These are phyloP conservation scores for Arthrobotrys musiformis DNA, from an alignment of 2,329 filamentous ascomycete species.

Conservation along the genomic window DNA sequence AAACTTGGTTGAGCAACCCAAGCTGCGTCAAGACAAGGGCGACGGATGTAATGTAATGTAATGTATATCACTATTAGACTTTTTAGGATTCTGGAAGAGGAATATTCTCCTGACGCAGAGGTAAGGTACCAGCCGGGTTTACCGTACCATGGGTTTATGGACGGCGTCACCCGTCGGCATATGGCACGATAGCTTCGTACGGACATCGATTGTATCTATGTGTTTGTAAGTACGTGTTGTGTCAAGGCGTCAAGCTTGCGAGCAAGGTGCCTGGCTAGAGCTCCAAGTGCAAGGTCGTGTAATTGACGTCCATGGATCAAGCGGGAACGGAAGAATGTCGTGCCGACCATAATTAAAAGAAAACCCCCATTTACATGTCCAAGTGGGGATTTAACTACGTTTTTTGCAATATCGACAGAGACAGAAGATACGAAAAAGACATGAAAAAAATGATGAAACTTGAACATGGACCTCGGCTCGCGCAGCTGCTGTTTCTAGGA, in stretches of 20 bases:
- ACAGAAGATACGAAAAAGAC: neutral
- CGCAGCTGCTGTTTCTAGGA: conserved; percentile 12
- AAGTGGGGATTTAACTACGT: too few species aligned
- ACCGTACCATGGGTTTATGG: conserved; percentile 5
- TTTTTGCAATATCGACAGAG: too few species aligned
- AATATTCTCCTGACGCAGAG: neutral
- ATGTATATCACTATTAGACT: too few species aligned
- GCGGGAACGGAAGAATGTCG: conserved; percentile 11
- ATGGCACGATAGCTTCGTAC: neutral
- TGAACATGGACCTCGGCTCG: conserved; percentile 13
- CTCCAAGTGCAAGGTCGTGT: neutral
- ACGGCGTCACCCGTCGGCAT: conserved; percentile 12
- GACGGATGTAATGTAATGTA: too few species aligned
- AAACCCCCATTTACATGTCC: too few species aligned
- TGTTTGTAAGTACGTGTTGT: neutral
- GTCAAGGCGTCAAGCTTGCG: too few species aligned
- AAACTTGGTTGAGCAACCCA: too few species aligned
- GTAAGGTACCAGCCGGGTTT: conserved; percentile 13
- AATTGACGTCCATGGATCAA: neutral
- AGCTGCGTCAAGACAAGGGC: too few species aligned
- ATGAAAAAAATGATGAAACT: neutral
- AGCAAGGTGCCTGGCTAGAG: neutral
- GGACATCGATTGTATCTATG: neutral
- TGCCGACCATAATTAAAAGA: neutral
- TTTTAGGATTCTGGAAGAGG: conserved; percentile 1